Evolutionary conservation across 2,329 filamentous ascomycete species (phyloP), one percentile per base, ranked within the genome.

Genomic region (Apiospora aurea): DNA sequence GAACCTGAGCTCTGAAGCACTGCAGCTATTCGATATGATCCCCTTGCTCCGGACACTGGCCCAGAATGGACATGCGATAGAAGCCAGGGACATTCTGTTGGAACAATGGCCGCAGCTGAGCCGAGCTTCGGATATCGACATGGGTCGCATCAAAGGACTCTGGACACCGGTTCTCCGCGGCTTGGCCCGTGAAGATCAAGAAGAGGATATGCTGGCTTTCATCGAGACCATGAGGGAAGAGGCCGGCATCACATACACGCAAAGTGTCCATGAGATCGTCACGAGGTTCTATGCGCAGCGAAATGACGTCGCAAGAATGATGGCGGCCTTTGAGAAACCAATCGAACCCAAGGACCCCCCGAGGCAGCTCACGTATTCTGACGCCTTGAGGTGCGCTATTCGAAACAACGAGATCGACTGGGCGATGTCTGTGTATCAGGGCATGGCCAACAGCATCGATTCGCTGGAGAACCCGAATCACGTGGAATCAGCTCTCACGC

Each of bases 401-500:
- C 86, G 88, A 29, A 90, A 89, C 70, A 82, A 87, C 34, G 85
- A 92, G 70, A 77, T 87, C 64, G 85, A 89, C 0, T 94, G 92
- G 89, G 91, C 90, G 0, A 86, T 88, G 70, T 79, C 83, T 1
- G 83, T 93, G 14, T 90, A 94, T 72, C 84, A 86, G 71, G 75
- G 84, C 26, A 81, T 90, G 11, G 84, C 87, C 61, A 83, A 87
- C 69, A 73, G 70, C 51, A 51, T 81, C 34, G 79, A 80, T 49
- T 73, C 73, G 24, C 43, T 70, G 10, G 46, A 70, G n/a, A 41
- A 73, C n/a, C 71, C 67, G 18, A 61, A 70, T n/a, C 71, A 73
- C n/a, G 41, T 70, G 47, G 29, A 94, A 93, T 90, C 92, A 96
- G 78, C 87, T 91, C 16, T 85, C 94, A 16, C 88, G 96, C 61